phyloP scores from a whole-genome alignment of 805 yeast genomes.

The Candida berthetii region DNA sequence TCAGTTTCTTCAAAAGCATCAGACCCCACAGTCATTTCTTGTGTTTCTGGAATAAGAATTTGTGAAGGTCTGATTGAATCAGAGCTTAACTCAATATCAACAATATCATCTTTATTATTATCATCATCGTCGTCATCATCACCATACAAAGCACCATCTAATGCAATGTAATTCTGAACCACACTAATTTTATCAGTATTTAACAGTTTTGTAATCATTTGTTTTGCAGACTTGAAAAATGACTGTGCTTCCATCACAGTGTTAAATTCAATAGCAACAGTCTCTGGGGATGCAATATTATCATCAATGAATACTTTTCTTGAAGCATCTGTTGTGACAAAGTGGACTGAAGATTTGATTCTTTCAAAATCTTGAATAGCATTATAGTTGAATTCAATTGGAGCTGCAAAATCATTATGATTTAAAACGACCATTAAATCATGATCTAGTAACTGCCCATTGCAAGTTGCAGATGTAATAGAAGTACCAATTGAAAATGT shows the following conservation, averaged over 20 bases:
- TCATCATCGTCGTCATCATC: conserved; percentile 5
- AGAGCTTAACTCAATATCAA: background rate
- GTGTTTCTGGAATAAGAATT: conserved; percentile 2
- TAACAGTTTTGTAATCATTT: background rate
- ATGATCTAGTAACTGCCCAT: conserved; percentile 10
- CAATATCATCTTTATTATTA: conserved; percentile 1
- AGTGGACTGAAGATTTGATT: conserved; percentile 2
- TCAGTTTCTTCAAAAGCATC: conserved; percentile 7
- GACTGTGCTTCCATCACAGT: background rate
- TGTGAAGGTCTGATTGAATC: background rate
- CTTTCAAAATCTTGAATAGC: conserved; percentile 3
- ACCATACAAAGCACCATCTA: conserved; percentile 8
- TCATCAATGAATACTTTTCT: conserved; percentile 8
- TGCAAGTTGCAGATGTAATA: conserved; percentile 1
- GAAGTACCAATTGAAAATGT: conserved; percentile 3
- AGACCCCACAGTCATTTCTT: conserved; percentile 4
- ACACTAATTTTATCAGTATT: conserved; percentile 24
- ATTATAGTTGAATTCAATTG: conserved; percentile 12
- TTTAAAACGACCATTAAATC: conserved; percentile 10
- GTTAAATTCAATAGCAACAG: conserved; percentile 5
- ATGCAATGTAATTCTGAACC: conserved; percentile 19
- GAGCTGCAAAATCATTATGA: conserved; percentile 12
- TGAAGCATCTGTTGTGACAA: conserved; percentile 2
- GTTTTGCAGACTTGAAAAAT: background rate
- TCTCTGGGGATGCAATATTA: conserved; percentile 1